Percentiles rank a stretch among this genome's conserved stretches.
Conservation (phyloP, 441 rosid species). For the Pelargonium myrrhifolium region DNA sequence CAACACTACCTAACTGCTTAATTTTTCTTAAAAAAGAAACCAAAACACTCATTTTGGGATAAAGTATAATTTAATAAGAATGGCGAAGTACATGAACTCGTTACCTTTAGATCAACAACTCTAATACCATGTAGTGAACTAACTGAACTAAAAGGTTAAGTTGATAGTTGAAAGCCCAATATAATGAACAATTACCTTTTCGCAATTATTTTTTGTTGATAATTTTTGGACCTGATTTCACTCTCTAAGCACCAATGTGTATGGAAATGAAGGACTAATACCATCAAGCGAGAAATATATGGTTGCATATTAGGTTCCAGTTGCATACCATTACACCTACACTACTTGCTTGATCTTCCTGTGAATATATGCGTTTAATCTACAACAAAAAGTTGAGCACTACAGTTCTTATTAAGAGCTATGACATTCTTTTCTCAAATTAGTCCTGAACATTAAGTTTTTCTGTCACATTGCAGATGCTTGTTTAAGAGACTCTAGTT, state of each 20-base stretch:
- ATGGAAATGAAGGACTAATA: not conserved
- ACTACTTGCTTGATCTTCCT: not conserved
- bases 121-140: no score
- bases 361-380: not conserved
- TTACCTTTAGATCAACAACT: not conserved
- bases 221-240: not conserved
- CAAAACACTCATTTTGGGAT: no score
- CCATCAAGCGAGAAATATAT: not conserved
- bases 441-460: conserved; percentile 12
- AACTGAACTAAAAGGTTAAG: no score
- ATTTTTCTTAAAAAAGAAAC: not conserved
- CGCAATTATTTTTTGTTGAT: not conserved
- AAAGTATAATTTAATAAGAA: no score
- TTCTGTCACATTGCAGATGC: conserved; percentile 53
- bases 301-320: not conserved
- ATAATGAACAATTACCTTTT: not conserved
- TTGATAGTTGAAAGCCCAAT: not conserved
- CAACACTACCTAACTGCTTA: no score
- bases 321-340: conserved; percentile 5
- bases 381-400: not conserved
- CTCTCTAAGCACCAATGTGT: not conserved
- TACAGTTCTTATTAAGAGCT: not conserved
- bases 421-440: not conserved
- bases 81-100: no score
- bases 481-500: conserved; percentile 69